phyloP scores from a whole-genome alignment of 306 rosid genomes.

The Ochetophila trinervis region DNA sequence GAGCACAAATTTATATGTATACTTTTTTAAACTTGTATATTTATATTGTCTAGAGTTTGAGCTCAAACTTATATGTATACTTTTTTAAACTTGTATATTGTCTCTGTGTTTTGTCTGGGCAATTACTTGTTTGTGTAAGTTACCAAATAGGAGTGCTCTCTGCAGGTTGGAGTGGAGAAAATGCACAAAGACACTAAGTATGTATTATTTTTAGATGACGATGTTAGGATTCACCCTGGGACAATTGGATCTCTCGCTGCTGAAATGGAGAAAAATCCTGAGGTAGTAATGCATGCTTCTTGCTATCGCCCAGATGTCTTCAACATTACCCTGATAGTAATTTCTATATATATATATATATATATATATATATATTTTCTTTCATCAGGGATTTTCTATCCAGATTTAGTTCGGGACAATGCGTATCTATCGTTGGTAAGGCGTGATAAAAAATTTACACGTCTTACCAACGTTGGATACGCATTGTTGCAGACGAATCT shows the following conservation, averaged over 20 bases:
- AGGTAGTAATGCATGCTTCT: constrained; percentile 36
- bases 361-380: no score
- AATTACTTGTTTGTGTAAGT: constrained; percentile 11
- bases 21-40: background rate
- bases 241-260: constrained; percentile 76
- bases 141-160: constrained; percentile 23
- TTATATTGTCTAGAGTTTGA: no score
- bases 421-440: no score
- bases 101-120: background rate
- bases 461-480: no score
- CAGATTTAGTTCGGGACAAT: no score
- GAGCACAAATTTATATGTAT: background rate
- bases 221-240: constrained; percentile 96
- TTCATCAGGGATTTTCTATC: no score
- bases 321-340: background rate
- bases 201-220: constrained; percentile 91
- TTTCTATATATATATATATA: background rate
- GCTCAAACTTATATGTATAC: background rate
- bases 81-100: background rate
- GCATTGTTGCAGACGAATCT: no score
- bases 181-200: constrained; percentile 86
- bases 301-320: background rate
- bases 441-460: no score
- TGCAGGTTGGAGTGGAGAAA: constrained; percentile 86
- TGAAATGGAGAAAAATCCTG: constrained; percentile 94